Evolutionary conservation across 1,284 basidiomycete genomes (phyloP).

Genomic region (Peniophora sp.): DNA sequence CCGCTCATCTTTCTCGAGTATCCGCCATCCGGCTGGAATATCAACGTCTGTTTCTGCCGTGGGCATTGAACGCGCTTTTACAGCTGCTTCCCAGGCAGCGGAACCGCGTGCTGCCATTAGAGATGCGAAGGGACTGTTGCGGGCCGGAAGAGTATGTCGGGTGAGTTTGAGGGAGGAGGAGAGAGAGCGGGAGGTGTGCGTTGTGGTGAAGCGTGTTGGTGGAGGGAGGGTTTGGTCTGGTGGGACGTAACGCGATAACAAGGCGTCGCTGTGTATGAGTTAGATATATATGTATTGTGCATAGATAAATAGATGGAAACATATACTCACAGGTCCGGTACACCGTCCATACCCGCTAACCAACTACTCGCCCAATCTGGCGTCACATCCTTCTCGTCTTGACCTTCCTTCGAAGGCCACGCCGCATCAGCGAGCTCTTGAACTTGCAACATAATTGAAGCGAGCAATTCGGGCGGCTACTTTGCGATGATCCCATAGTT

Average conservation of each 20-base stretch:
- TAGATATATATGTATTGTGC: not conserved
- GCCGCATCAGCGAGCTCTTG: conserved; percentile 40
- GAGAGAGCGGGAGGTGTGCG: conserved; percentile 48
- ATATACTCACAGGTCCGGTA: conserved; percentile 49
- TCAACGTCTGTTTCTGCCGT: conserved; percentile 29
- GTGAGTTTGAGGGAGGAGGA: conserved; percentile 53
- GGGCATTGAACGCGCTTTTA: conserved; percentile 34
- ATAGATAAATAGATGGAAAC: not conserved
- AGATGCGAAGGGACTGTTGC: conserved; percentile 53
- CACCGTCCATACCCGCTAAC: conserved; percentile 34
- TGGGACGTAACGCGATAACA: conserved; percentile 16
- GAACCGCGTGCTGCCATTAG: conserved; percentile 62
- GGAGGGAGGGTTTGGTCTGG: conserved; percentile 22
- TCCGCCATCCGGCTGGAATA: conserved; percentile 61
- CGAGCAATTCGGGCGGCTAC: conserved; percentile 62
- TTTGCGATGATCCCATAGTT: conserved; percentile 6
- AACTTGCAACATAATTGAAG: conserved; percentile 44
- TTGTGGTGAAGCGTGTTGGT: conserved; percentile 40
- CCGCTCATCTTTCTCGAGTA: conserved; percentile 33
- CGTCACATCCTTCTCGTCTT: conserved; percentile 11
- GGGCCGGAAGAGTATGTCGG: conserved; percentile 43
- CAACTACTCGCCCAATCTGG: conserved; percentile 24
- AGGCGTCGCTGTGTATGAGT: conserved; percentile 13
- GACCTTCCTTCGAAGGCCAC: conserved; percentile 30
- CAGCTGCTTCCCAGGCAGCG: conserved; percentile 61